These are phyloP conservation scores for Aureobasidium lini DNA, from an alignment of 2,329 filamentous ascomycete genomes.

Conservation along the genomic window DNA sequence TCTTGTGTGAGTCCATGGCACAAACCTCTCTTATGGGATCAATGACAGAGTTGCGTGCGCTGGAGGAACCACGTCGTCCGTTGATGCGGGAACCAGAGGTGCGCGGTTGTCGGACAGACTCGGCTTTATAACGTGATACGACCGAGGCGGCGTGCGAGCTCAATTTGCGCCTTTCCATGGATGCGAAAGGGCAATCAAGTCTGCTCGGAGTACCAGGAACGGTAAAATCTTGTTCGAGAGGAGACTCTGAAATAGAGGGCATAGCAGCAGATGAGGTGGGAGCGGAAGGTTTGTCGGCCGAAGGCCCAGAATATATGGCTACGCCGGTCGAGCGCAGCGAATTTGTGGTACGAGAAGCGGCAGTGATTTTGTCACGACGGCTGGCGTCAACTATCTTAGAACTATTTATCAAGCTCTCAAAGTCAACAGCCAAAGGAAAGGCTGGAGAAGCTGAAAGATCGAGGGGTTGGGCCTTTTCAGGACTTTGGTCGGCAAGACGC, in stretches of 20 bases:
- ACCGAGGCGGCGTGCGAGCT: constrained; percentile 33
- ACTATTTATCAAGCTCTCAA: constrained; percentile 14
- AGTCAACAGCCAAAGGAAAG: not conserved
- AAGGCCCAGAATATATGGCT: constrained; percentile 34
- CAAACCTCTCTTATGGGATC: constrained; percentile 32
- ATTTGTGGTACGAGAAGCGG: constrained; percentile 29
- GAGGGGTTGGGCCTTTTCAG: constrained; percentile 8
- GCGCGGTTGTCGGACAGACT: constrained; percentile 6
- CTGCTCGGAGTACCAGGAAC: constrained; percentile 72
- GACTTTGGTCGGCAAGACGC: constrained; percentile 1
- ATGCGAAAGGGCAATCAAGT: constrained; percentile 73
- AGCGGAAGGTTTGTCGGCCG: constrained; percentile 25
- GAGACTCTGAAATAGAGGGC: constrained; percentile 33
- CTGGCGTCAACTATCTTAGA: constrained; percentile 18
- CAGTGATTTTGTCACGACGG: constrained; percentile 24
- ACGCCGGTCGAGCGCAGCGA: constrained; percentile 25
- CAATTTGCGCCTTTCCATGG: constrained; percentile 35
- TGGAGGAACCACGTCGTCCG: constrained; percentile 7
- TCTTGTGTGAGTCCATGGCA: constrained; percentile 16
- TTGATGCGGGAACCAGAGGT: constrained; percentile 12
- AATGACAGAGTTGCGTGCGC: constrained; percentile 16
- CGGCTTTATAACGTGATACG: constrained; percentile 30
- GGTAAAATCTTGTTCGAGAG: constrained; percentile 82
- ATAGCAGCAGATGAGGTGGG: constrained; percentile 26
- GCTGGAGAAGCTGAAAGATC: constrained; percentile 7